Evolutionary conservation across 148 eudicot genomes (phyloP).

Genomic region (Rhododendron henanense): DNA sequence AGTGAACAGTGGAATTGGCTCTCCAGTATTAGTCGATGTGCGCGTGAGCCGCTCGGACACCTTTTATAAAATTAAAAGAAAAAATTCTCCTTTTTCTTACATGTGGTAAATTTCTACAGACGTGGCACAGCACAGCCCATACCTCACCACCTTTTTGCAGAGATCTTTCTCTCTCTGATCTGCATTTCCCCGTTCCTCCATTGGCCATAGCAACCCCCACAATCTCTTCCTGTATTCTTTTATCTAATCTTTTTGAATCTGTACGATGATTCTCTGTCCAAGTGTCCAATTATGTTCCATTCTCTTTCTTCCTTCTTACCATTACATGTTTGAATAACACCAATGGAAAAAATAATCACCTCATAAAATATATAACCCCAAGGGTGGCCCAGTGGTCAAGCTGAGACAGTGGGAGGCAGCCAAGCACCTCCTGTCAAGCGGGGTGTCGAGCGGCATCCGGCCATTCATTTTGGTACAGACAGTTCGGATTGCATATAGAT

Average conservation of each 20-base stretch:
- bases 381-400: no score
- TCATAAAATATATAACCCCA: background rate
- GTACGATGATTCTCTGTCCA: slow-evolving; percentile 9
- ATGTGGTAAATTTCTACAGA: background rate
- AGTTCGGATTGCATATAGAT: no score
- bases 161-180: background rate
- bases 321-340: background rate
- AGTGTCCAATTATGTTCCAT: background rate
- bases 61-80: no score
- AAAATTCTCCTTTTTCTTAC: background rate
- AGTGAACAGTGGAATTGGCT: background rate
- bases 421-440: no score
- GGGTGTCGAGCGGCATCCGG: no score
- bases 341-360: background rate
- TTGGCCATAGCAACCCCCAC: background rate
- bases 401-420: no score
- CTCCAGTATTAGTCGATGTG: no score
- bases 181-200: background rate
- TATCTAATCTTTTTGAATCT: background rate
- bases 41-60: background rate
- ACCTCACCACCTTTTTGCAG: background rate
- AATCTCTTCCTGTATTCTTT: background rate
- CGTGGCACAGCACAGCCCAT: slow-evolving; percentile 11
- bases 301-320: background rate
- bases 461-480: no score